Percentiles rank a stretch among this genome's conserved stretches.
Conservation (phyloP, 2,329 filamentous ascomycete genomes). For the Trichoderma sp. region DNA sequence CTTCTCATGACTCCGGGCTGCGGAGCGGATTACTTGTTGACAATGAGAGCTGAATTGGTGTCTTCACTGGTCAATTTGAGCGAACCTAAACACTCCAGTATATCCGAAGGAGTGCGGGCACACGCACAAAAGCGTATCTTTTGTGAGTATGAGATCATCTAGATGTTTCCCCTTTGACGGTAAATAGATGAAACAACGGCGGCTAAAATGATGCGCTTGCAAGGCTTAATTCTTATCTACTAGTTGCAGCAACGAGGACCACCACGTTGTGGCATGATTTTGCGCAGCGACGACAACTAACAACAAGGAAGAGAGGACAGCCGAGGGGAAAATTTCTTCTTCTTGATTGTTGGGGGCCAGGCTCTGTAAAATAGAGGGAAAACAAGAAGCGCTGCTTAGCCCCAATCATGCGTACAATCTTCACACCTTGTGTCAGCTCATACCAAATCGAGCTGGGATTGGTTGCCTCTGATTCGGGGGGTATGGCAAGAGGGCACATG, state of each 20-base stretch:
- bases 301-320: neutral
- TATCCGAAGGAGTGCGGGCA: neutral
- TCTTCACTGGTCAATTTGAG: neutral
- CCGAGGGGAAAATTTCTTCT: neutral
- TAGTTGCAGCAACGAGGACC: neutral
- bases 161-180: neutral
- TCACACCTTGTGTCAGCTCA: constrained; percentile 13
- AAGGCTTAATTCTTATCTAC: neutral
- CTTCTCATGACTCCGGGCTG: neutral
- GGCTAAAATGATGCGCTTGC: neutral
- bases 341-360: neutral
- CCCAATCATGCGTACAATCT: constrained; percentile 17
- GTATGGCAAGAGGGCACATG: constrained; percentile 21
- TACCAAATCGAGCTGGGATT: constrained; percentile 14
- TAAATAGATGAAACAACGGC: neutral
- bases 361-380: constrained; percentile 11
- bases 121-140: neutral
- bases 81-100: neutral
- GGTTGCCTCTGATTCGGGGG: constrained; percentile 16
- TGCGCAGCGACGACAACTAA: neutral
- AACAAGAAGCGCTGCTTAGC: constrained; percentile 12
- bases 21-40: neutral
- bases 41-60: neutral
- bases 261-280: neutral
- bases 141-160: neutral